These are phyloP conservation scores for Xylaria sp. DNA, from an alignment of 2,329 filamentous ascomycete genomes.

Conservation along the genomic window DNA sequence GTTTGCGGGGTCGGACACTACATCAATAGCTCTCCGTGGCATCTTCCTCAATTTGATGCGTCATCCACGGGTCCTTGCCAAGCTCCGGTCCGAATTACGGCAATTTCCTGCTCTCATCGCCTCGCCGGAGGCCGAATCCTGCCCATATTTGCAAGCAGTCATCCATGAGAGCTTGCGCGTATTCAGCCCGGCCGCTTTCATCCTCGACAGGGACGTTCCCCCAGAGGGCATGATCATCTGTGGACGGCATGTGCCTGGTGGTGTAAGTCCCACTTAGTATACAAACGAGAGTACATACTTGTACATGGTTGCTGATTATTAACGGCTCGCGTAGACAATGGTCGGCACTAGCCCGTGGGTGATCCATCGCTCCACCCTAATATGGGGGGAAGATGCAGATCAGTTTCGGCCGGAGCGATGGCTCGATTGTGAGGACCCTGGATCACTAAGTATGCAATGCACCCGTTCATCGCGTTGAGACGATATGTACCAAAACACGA, in stretches of 20 bases:
- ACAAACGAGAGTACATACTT: background rate
- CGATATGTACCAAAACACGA: background rate
- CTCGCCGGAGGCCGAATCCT: background rate
- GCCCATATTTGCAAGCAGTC: background rate
- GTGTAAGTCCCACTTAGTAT: background rate
- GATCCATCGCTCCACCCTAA: background rate
- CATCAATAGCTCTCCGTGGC: slow-evolving; percentile 21
- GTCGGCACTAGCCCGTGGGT: background rate
- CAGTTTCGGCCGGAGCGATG: slow-evolving; percentile 1
- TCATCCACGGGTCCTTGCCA: slow-evolving; percentile 3
- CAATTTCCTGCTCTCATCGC: background rate
- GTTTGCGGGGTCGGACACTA: slow-evolving; percentile 36
- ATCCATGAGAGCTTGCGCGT: background rate
- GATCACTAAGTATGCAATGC: background rate
- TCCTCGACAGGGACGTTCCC: background rate
- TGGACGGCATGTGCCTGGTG: background rate
- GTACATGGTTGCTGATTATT: background rate
- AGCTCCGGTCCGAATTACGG: slow-evolving; percentile 16
- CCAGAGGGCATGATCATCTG: background rate
- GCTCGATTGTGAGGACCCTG: background rate
- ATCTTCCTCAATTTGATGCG: slow-evolving; percentile 23
- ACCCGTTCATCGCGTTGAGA: no score
- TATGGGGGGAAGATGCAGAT: slow-evolving; percentile 2
- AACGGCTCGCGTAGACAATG: background rate
- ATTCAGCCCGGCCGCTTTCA: background rate